These are phyloP conservation scores for Pseudogymnoascus sp. DNA, from an alignment of 2,329 filamentous ascomycete species.

Conservation along the genomic window DNA sequence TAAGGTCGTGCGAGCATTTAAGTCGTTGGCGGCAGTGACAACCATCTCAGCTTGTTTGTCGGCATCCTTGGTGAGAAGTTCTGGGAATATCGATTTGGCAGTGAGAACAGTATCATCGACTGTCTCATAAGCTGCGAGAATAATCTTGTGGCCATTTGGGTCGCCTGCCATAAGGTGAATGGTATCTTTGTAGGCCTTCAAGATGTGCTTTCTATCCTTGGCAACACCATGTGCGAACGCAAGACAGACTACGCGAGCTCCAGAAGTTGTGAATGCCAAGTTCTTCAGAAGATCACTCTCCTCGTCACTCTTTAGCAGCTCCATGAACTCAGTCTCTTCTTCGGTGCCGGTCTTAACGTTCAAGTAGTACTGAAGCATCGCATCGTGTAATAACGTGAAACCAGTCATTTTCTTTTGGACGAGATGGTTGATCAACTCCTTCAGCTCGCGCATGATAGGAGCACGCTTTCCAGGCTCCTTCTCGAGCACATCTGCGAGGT, in stretches of 20 bases:
- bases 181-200: constrained; percentile 86
- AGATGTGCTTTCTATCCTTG: constrained; percentile 85
- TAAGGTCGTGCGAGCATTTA: constrained; percentile 59
- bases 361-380: constrained; percentile 93
- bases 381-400: constrained; percentile 96
- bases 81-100: constrained; percentile 77
- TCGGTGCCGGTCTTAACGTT: constrained; percentile 70
- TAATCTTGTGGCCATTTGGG: constrained; percentile 67
- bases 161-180: constrained; percentile 81
- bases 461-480: constrained; percentile 77
- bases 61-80: constrained; percentile 69
- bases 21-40: constrained; percentile 57
- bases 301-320: constrained; percentile 87
- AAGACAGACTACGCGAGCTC: constrained; percentile 73
- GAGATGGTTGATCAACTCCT: constrained; percentile 82
- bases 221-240: constrained; percentile 77
- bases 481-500: constrained; percentile 69
- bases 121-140: constrained; percentile 82
- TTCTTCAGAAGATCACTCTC: constrained; percentile 89
- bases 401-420: constrained; percentile 95
- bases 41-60: constrained; percentile 59
- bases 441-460: constrained; percentile 78
- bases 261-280: constrained; percentile 88
- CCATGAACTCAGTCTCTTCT: constrained; percentile 80
- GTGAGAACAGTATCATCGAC: constrained; percentile 91